Conservation (phyloP, 106 monocot species). For the Xerophyta viscosa region DNA sequence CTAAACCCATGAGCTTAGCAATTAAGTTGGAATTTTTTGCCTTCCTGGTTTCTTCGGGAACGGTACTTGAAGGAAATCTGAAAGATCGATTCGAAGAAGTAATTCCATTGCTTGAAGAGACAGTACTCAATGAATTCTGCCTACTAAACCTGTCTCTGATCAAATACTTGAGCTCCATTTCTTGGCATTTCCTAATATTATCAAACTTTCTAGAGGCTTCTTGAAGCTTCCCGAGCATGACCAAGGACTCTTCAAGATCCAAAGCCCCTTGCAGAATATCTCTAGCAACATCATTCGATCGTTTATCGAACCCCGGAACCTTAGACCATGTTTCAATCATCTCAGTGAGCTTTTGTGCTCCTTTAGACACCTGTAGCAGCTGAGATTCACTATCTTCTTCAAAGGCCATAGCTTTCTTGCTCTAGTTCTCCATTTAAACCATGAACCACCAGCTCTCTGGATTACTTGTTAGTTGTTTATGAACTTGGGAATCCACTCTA, state of each 20-base stretch:
- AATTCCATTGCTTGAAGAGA: conserved; percentile 19
- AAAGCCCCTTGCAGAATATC: conserved; percentile 41
- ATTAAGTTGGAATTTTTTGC: too few relatives aligned
- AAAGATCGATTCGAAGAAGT: conserved; percentile 18
- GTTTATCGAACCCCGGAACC: conserved; percentile 3
- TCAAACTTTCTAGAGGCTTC: conserved; percentile 19
- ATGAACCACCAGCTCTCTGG: too few relatives aligned
- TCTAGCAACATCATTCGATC: conserved; percentile 15
- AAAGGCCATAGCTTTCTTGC: conserved; percentile 8
- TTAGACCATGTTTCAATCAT: conserved; percentile 33
- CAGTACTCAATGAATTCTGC: conserved; percentile 15
- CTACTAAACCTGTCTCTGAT: conserved; percentile 31
- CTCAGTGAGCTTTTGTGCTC: conserved; percentile 29
- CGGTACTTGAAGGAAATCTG: neutral
- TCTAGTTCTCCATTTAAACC: too few relatives aligned
- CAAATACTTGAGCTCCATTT: conserved; percentile 35
- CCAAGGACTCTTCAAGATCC: conserved; percentile 63
- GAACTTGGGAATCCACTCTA: too few relatives aligned
- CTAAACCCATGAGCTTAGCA: conserved; percentile 74
- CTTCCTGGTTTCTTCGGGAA: conserved; percentile 8
- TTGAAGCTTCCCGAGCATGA: conserved; percentile 45
- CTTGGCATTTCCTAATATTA: conserved; percentile 3
- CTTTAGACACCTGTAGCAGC: conserved; percentile 32
- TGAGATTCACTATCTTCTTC: conserved; percentile 23
- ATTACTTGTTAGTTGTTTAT: too few relatives aligned